A percentile compares a stretch with the other conserved stretches of the same genome.
phyloP scores from a whole-genome alignment of 441 rosid species.

The Bruguiera hainesii region DNA sequence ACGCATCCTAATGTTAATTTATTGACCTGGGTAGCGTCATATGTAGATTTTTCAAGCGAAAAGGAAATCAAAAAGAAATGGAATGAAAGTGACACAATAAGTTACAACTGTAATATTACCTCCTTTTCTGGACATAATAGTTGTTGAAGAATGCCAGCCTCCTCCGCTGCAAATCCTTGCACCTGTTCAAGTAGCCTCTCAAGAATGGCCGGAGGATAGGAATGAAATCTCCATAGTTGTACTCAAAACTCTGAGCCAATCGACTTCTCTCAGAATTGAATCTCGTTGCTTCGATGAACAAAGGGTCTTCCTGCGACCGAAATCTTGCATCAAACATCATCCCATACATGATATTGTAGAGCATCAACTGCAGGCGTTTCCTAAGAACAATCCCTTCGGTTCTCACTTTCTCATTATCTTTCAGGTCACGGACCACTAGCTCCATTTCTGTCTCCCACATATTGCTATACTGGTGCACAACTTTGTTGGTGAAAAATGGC shows the following conservation, averaged over 20 bases:
- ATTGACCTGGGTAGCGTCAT: background rate
- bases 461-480: constrained; percentile 39
- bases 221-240: constrained; percentile 65
- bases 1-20: background rate
- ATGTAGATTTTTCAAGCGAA: background rate
- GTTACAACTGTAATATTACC: constrained; percentile 18
- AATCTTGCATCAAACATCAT: constrained; percentile 61
- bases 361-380: constrained; percentile 51
- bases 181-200: constrained; percentile 51
- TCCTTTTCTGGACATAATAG: constrained; percentile 39
- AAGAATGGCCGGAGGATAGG: constrained; percentile 53
- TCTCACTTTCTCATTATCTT: constrained; percentile 21
- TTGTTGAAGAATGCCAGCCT: constrained; percentile 58
- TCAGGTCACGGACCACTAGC: constrained; percentile 38
- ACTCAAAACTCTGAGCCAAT: constrained; percentile 61
- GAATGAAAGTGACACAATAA: too few species aligned
- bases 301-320: constrained; percentile 41
- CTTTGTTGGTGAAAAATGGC: constrained; percentile 63
- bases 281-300: constrained; percentile 46
- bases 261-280: constrained; percentile 60
- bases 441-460: constrained; percentile 66
- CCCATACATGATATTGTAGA: constrained; percentile 57
- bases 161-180: constrained; percentile 51
- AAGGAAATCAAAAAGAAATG: background rate
- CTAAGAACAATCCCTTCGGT: constrained; percentile 40